These are phyloP conservation scores for Ramularia collo-cygni DNA, from an alignment of 2,329 filamentous ascomycete genomes.

Conservation along the genomic window DNA sequence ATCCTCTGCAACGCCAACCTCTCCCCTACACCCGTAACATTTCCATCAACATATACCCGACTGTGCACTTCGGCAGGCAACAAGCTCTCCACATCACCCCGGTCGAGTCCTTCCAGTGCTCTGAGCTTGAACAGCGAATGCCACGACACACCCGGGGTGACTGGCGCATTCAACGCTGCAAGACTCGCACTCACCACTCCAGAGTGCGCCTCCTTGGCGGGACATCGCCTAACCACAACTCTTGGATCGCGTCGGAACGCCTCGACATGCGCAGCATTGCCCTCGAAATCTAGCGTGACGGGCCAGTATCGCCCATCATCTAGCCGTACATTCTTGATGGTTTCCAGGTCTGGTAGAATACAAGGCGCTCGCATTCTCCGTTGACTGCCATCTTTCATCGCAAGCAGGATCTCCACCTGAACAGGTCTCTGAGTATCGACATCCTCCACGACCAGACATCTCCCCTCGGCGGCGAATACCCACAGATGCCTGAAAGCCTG, in stretches of 20 bases:
- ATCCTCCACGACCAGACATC: conserved; percentile 83
- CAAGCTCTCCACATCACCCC: conserved; percentile 54
- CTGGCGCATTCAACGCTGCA: conserved; percentile 55
- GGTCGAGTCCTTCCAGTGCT: conserved; percentile 45
- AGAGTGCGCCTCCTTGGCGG: conserved; percentile 46
- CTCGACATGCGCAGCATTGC: conserved; percentile 53
- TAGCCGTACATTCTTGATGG: conserved; percentile 56
- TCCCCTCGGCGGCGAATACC: conserved; percentile 84
- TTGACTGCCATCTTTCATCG: conserved; percentile 19
- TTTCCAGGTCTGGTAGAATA: conserved; percentile 57
- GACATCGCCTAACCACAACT: conserved; percentile 65
- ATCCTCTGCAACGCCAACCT: conserved; percentile 53
- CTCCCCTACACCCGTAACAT: conserved; percentile 56
- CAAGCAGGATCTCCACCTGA: conserved; percentile 36
- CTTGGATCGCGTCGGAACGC: conserved; percentile 65
- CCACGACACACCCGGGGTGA: conserved; percentile 41
- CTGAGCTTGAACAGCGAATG: conserved; percentile 68
- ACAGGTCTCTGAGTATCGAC: conserved; percentile 76
- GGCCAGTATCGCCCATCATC: conserved; percentile 70
- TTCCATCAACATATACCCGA: conserved; percentile 39
- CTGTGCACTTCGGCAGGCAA: conserved; percentile 34
- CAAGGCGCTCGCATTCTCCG: conserved; percentile 46
- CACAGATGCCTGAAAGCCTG: conserved; percentile 97
- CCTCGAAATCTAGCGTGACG: conserved; percentile 65
- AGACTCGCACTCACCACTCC: conserved; percentile 63